Base-by-base conservation (phyloP, 2,329 filamentous ascomycete genomes). In the Neocatenulostroma microsporum region DNA sequence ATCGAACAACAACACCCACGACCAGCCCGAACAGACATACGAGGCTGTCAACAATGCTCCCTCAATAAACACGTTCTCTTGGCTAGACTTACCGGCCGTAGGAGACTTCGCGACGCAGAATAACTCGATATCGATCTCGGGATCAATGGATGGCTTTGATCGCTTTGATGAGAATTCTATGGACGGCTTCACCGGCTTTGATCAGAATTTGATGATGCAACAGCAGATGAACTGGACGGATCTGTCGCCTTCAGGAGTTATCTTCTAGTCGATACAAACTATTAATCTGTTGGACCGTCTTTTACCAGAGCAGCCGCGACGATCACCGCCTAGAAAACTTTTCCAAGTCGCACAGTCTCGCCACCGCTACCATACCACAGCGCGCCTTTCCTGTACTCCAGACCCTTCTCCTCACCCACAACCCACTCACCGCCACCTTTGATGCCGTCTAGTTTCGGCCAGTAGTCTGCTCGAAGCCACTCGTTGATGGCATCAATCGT, bases 341-440 rank as follows among this genome's bases (percentile, higher is more conserved):
- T 61, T 1, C 76, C 75, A 6, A 69, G 37, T 41, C 64, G 54
- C 13, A 94, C 70, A 3, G 77, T 82, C 45, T 82, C 73, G 1
- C 88, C 88, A 18, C 79, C 84, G 23, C 82, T 45, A 3, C 68
- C 89, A 64, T 94, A 95, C 87, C 88, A 96, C 29, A 94, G 62
- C 5, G 72, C 69, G 0, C 89, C 89, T 45, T 73, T 76, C 29
- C 84, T 74, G 40, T 77, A 78, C 53, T 89, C 83, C 37, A 95
- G 62, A 0, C 88, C 88, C 50, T 70, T 81, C 58, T 89, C 86
- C 50, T 93, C 76, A 0, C 89, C 88, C n/a, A 95, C 78, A 17
- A 83, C 66, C 87, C 89, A 95, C 54, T 91, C 82, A 0, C 82
- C 80, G 10, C 68, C 67, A 1, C 57, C 56, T 19, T 60, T 61